Evolutionary conservation across 805 yeast species (phyloP).

Genomic region (Grigorovia yakushimaensis): DNA sequence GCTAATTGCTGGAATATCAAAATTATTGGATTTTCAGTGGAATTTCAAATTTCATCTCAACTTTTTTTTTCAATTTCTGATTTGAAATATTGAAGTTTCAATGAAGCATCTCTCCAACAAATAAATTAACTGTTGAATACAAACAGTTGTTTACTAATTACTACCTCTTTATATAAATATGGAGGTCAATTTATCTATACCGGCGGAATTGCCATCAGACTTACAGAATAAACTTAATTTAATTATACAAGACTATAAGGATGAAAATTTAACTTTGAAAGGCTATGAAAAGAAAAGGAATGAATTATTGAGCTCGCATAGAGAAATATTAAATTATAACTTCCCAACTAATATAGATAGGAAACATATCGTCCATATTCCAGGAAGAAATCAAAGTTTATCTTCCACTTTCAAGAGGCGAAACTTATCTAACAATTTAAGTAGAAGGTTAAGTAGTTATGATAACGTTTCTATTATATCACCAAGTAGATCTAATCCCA

Average conservation of each 20-base stretch:
- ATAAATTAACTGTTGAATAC: no score
- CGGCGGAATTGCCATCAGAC: conserved; percentile 32
- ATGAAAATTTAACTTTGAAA: conserved; percentile 64
- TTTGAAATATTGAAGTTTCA: no score
- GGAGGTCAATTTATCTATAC: conserved; percentile 40
- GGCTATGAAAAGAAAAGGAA: conserved; percentile 55
- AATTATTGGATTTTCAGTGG: background rate
- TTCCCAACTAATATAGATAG: conserved; percentile 6
- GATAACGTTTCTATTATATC: conserved; percentile 6
- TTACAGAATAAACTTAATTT: conserved; percentile 32
- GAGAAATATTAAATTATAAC: background rate
- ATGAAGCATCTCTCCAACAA: no score
- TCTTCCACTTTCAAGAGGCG: conserved; percentile 6
- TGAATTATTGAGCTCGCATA: conserved; percentile 12
- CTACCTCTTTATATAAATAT: background rate
- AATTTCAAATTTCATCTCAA: background rate
- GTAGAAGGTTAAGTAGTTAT: background rate
- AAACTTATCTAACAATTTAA: background rate
- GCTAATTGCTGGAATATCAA: background rate
- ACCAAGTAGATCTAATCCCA: conserved; percentile 1
- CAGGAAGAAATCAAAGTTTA: conserved; percentile 14
- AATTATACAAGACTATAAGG: conserved; percentile 43
- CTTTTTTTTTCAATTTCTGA: background rate
- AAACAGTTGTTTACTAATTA: no score
- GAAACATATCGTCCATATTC: conserved; percentile 7